Conservation (phyloP, 176 grass and related monocot species). For the Hordeum marinum region DNA sequence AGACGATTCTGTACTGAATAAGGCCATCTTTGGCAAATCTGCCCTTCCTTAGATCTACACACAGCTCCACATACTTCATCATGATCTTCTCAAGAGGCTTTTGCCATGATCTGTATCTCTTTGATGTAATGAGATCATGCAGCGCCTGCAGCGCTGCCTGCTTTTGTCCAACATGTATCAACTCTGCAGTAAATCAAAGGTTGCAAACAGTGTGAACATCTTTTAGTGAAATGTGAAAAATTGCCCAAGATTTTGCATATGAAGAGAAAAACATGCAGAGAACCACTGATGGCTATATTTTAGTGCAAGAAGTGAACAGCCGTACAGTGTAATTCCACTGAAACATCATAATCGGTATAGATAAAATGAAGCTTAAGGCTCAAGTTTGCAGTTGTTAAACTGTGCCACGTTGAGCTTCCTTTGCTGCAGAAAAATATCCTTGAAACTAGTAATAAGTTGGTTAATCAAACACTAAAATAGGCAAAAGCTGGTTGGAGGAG, state of each 20-base stretch:
- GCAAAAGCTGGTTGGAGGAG: no score
- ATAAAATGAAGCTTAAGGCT: background rate
- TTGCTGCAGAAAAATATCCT: background rate
- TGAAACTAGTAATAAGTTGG: background rate
- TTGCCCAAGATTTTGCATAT: background rate
- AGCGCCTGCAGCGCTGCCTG: conserved; percentile 91
- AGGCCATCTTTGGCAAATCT: conserved; percentile 97
- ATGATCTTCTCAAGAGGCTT: conserved; percentile 94
- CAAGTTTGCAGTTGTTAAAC: background rate
- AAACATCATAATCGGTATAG: background rate
- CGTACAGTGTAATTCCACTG: background rate
- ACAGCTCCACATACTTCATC: conserved; percentile 97
- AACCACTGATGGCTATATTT: background rate
- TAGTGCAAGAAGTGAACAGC: background rate
- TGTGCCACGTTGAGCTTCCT: background rate
- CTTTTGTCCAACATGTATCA: conserved; percentile 97
- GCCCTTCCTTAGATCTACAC: conserved; percentile 84
- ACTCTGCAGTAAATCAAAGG: conserved; percentile 46
- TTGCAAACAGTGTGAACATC: background rate
- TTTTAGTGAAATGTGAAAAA: background rate
- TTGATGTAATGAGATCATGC: conserved; percentile 97
- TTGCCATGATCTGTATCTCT: conserved; percentile 89
- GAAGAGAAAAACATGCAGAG: background rate
- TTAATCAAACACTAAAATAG: background rate
- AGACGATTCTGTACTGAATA: conserved; percentile 95